These are phyloP conservation scores for Daedalea quercina DNA, from an alignment of 768 basidiomycete genomes.

Conservation along the genomic window DNA sequence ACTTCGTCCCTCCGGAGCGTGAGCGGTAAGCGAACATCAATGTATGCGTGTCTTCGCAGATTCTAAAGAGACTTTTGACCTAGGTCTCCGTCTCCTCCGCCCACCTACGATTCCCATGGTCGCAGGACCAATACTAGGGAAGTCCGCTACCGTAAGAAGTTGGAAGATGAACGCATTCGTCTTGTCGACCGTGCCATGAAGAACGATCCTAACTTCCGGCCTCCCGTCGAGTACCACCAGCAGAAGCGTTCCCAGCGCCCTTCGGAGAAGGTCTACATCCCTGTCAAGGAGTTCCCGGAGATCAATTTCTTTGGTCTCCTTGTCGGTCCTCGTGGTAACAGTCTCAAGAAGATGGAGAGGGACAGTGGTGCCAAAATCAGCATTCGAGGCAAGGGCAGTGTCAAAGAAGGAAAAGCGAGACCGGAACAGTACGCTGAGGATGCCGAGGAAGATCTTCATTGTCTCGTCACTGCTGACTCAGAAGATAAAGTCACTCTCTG, in stretches of 20 bases:
- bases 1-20: slow-evolving; percentile 92
- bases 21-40: slow-evolving; percentile 56
- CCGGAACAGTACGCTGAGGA: slow-evolving; percentile 94
- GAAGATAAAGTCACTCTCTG: slow-evolving; percentile 89
- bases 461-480: slow-evolving; percentile 88
- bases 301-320: slow-evolving; percentile 99
- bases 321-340: slow-evolving; percentile 97
- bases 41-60: background rate
- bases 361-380: slow-evolving; percentile 98
- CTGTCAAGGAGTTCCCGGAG: slow-evolving; percentile 99
- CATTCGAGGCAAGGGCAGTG: slow-evolving; percentile 96
- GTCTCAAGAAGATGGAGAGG: slow-evolving; percentile 98
- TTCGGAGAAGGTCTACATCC: slow-evolving; percentile 98
- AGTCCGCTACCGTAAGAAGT: slow-evolving; percentile 94
- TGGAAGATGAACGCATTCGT: slow-evolving; percentile 86
- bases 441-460: slow-evolving; percentile 98
- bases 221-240: slow-evolving; percentile 94
- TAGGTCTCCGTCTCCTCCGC: slow-evolving; percentile 96
- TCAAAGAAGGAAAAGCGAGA: slow-evolving; percentile 97
- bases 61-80: slow-evolving; percentile 3
- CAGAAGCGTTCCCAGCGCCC: slow-evolving; percentile 91
- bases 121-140: slow-evolving; percentile 98
- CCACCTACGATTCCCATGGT: slow-evolving; percentile 96
- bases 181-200: slow-evolving; percentile 97
- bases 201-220: slow-evolving; percentile 95